Evolutionary conservation across 164 flowering plant genomes (phyloP).

Genomic region (Buxus sempervirens): DNA sequence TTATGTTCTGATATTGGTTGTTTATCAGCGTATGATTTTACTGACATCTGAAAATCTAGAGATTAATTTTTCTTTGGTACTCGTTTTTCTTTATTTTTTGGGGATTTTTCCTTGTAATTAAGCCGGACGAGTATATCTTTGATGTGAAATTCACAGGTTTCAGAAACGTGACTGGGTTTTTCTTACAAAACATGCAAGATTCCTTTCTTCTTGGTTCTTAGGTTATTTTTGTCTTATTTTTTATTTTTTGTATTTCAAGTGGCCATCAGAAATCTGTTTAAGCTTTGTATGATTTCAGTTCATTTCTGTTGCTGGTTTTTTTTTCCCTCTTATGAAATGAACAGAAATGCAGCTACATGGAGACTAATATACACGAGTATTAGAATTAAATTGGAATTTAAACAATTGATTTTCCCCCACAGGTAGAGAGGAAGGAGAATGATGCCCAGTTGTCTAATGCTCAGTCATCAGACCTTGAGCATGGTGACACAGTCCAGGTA

Average conservation of each 20-base stretch:
- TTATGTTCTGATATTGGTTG: not conserved
- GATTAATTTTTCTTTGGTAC: not conserved
- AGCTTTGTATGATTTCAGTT: not conserved
- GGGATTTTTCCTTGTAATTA: not conserved
- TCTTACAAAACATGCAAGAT: not conserved
- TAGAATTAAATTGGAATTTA: not conserved
- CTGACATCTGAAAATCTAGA: not conserved
- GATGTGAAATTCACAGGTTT: not conserved
- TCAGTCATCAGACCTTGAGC: slow-evolving; percentile 59
- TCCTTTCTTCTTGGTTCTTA: not conserved
- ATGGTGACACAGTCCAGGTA: slow-evolving; percentile 77
- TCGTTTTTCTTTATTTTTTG: not conserved
- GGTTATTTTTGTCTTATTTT: not conserved
- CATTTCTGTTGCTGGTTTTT: not conserved
- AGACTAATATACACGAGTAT: not conserved
- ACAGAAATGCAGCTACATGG: not conserved
- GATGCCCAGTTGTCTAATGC: slow-evolving; percentile 29
- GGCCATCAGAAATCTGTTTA: not conserved
- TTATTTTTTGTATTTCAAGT: too few relatives aligned
- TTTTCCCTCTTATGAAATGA: not conserved
- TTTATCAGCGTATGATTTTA: not conserved
- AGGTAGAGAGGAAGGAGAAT: slow-evolving; percentile 46
- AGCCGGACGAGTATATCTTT: not conserved
- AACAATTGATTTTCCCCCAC: not conserved
- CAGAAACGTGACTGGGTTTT: not conserved